A percentile compares a stretch with the other conserved stretches of the same genome.
Evolutionary conservation across 805 yeast genomes (phyloP).

Genomic region (Saccharomycopsis sp.): DNA sequence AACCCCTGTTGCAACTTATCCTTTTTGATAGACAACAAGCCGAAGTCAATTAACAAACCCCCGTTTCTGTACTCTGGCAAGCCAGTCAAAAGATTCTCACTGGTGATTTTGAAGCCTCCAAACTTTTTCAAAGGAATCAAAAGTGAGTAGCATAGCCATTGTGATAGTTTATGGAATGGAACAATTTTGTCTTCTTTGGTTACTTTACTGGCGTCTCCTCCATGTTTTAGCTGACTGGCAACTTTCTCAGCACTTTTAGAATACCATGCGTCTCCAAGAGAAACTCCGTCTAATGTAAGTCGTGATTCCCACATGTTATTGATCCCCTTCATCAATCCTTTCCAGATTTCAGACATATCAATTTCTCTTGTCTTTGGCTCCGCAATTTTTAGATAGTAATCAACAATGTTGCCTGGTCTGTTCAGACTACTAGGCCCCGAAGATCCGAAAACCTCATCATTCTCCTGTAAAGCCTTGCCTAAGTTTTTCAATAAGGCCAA

Average conservation of each 20-base stretch:
- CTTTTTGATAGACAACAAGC: slow-evolving; percentile 42
- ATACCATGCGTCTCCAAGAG: slow-evolving; percentile 61
- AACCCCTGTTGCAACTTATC: slow-evolving; percentile 35
- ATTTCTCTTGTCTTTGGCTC: slow-evolving; percentile 25
- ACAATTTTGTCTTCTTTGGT: slow-evolving; percentile 38
- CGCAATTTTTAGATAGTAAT: slow-evolving; percentile 34
- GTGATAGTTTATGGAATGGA: slow-evolving; percentile 61
- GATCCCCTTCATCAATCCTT: slow-evolving; percentile 47
- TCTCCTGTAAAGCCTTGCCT: slow-evolving; percentile 39
- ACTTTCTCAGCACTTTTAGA: slow-evolving; percentile 22
- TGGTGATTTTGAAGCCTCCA: slow-evolving; percentile 35
- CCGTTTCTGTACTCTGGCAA: slow-evolving; percentile 61
- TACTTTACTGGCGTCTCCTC: slow-evolving; percentile 19
- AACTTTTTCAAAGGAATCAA: slow-evolving; percentile 43
- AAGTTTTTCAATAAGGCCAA: slow-evolving; percentile 38
- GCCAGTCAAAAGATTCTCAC: slow-evolving; percentile 43
- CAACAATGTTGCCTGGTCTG: slow-evolving; percentile 49
- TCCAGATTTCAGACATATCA: slow-evolving; percentile 46
- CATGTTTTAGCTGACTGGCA: slow-evolving; percentile 28
- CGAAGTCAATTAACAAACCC: slow-evolving; percentile 53
- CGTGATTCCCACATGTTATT: slow-evolving; percentile 55
- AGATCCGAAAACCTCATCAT: slow-evolving; percentile 38
- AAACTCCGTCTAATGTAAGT: slow-evolving; percentile 40
- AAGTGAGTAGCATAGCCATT: slow-evolving; percentile 60
- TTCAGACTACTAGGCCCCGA: slow-evolving; percentile 44